Evolutionary conservation across 495 filamentous ascomycete species (phyloP).

Genomic region (Schizothecium vesticola): DNA sequence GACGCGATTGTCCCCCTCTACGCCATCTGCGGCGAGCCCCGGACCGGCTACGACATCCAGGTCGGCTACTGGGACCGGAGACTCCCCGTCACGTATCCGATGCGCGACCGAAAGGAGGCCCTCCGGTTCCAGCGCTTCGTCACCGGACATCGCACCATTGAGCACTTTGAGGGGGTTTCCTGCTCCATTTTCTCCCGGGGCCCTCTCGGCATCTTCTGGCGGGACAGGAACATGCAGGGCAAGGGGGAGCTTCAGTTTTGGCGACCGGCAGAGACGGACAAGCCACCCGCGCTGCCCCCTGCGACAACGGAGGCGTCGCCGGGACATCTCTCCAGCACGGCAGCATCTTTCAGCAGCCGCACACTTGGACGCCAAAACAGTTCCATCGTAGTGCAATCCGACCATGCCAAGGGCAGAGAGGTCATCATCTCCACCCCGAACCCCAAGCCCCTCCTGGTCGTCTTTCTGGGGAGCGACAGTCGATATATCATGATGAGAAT

Average conservation of each 20-base stretch:
- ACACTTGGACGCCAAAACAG: background rate
- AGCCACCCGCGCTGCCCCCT: background rate
- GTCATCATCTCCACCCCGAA: background rate
- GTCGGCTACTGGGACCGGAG: background rate
- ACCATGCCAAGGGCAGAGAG: background rate
- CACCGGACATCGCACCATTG: background rate
- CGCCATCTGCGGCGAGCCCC: background rate
- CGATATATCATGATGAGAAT: background rate
- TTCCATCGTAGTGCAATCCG: background rate
- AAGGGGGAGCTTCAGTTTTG: conserved; percentile 2
- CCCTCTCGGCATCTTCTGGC: background rate
- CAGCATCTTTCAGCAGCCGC: background rate
- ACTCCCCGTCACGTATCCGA: background rate
- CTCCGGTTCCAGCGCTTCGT: background rate
- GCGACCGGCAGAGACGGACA: background rate
- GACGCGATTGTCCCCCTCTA: background rate
- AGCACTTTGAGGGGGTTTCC: background rate
- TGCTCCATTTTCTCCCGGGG: background rate
- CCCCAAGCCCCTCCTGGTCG: background rate
- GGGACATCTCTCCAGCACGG: background rate
- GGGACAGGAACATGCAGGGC: background rate
- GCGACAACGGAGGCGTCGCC: background rate
- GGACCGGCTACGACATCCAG: background rate
- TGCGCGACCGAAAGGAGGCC: conserved; percentile 1
- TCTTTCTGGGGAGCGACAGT: background rate